These are phyloP conservation scores for Jamesozyma lodderae DNA, from an alignment of 805 yeast genomes.

Conservation along the genomic window DNA sequence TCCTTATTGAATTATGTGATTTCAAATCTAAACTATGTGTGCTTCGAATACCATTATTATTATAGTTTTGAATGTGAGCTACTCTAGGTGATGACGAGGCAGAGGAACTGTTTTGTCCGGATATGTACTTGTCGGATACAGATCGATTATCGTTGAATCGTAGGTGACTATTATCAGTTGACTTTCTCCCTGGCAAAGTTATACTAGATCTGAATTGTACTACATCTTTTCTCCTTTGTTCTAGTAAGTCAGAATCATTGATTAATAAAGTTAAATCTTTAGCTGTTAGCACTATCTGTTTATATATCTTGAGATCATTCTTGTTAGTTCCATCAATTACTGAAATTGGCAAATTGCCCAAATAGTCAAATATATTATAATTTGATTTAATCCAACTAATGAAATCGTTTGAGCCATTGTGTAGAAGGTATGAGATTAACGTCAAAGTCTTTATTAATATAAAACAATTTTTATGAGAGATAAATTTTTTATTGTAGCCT, in stretches of 20 bases:
- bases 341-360: conserved; percentile 30
- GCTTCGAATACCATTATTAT: no score
- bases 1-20: conserved; percentile 5
- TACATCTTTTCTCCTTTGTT: conserved; percentile 21
- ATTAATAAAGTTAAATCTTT: conserved; percentile 32
- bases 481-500: conserved; percentile 13
- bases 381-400: conserved; percentile 37
- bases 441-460: conserved; percentile 44
- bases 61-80: no score
- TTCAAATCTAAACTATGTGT: conserved; percentile 14
- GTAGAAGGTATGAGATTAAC: conserved; percentile 40
- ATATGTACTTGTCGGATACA: background rate
- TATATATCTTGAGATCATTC: conserved; percentile 29
- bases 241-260: conserved; percentile 20
- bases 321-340: conserved; percentile 24
- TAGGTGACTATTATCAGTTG: conserved; percentile 28
- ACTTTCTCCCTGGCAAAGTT: conserved; percentile 29
- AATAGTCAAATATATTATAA: conserved; percentile 25
- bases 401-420: conserved; percentile 46
- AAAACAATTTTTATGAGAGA: conserved; percentile 30
- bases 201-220: conserved; percentile 28
- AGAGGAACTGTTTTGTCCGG: background rate
- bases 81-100: background rate
- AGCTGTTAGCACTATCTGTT: conserved; percentile 34
- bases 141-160: conserved; percentile 1